Evolutionary conservation across 2,329 filamentous ascomycete species (phyloP).

Genomic region (Cladosporium austrohemisphaericum): DNA sequence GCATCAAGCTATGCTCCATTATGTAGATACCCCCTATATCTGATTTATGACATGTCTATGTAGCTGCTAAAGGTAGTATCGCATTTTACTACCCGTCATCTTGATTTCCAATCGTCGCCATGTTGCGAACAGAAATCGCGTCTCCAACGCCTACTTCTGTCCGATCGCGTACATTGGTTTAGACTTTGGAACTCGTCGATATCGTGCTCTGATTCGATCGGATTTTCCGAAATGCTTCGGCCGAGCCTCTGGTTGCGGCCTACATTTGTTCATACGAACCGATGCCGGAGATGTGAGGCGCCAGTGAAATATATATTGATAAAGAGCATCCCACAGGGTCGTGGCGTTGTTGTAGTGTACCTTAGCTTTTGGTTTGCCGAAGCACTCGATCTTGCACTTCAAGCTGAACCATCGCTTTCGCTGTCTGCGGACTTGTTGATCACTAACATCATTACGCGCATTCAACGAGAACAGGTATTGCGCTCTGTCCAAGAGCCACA

Average conservation of each 20-base stretch:
- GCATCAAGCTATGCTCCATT: neutral
- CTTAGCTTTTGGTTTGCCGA: neutral
- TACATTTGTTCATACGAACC: neutral
- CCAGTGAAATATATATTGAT: no score
- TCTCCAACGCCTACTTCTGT: slow-evolving; percentile 10
- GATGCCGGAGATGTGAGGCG: neutral
- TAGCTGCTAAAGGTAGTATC: neutral
- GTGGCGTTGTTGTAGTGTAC: neutral
- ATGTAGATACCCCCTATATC: slow-evolving; percentile 11
- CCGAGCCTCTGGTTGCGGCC: neutral
- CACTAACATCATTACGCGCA: no score
- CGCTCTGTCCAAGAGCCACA: no score
- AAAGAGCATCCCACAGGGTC: no score
- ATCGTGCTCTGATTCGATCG: neutral
- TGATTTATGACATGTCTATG: neutral
- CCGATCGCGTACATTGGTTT: slow-evolving; percentile 4
- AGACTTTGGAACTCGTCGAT: neutral
- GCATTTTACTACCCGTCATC: neutral
- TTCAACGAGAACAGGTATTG: no score
- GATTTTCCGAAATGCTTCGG: neutral
- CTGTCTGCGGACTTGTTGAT: no score
- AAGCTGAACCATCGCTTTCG: no score
- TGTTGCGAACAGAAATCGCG: no score
- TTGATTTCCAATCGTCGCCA: neutral
- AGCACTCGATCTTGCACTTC: no score